Evolutionary conservation across 2,329 filamentous ascomycete species (phyloP).

Genomic region (Cercospora sp.): DNA sequence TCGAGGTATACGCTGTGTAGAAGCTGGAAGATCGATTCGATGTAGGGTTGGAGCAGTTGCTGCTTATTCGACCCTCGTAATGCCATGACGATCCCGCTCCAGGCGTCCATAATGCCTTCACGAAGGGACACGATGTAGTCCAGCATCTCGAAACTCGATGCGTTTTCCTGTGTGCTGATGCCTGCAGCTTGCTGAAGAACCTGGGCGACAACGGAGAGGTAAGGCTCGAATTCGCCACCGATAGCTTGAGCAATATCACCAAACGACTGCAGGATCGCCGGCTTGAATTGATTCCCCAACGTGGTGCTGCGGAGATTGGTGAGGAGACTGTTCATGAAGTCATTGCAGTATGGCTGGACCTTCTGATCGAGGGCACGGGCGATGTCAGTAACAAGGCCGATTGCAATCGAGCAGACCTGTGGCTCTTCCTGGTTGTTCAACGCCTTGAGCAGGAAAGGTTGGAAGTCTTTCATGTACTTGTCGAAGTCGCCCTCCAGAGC

Average conservation of each 20-base stretch:
- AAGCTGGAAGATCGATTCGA: constrained; percentile 83
- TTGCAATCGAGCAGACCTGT: constrained; percentile 91
- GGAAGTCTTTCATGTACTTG: constrained; percentile 97
- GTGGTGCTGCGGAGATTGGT: constrained; percentile 84
- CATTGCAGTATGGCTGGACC: constrained; percentile 92
- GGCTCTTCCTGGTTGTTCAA: constrained; percentile 95
- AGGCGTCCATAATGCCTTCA: constrained; percentile 98
- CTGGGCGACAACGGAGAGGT: constrained; percentile 86
- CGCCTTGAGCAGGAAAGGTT: constrained; percentile 88
- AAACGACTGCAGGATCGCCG: constrained; percentile 95
- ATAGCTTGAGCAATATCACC: constrained; percentile 97
- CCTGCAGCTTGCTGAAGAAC: constrained; percentile 90
- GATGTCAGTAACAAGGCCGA: constrained; percentile 95
- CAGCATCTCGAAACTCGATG: constrained; percentile 80
- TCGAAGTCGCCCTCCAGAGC: constrained; percentile 89
- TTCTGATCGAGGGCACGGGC: constrained; percentile 86
- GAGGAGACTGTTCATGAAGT: constrained; percentile 96
- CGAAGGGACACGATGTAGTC: constrained; percentile 94
- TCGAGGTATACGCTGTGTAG: constrained; percentile 79
- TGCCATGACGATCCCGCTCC: constrained; percentile 93
- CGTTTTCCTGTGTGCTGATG: constrained; percentile 65
- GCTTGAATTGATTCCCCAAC: constrained; percentile 96
- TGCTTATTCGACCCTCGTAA: constrained; percentile 83
- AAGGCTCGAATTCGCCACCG: constrained; percentile 85
- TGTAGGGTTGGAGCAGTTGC: constrained; percentile 70